Evolutionary conservation across 192 early-diverging fungal genomes (phyloP), one percentile per base, ranked within the genome.

Genomic region (Anaeromyces robustus): DNA sequence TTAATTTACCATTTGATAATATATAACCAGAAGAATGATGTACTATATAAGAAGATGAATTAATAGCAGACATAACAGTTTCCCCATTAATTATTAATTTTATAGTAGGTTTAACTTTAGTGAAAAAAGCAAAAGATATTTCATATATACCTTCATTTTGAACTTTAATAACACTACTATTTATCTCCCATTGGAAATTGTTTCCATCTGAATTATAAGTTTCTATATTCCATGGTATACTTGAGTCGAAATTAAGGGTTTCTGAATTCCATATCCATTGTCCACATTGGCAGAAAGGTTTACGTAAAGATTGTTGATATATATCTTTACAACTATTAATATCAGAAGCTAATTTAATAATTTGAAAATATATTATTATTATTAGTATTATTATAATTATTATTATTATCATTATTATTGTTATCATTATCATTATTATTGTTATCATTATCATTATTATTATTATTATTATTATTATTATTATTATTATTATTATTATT

Each of bases 21-120:
- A 89, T 82, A 77, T 85, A 84, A n/a, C 88, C 88, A 29, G 80
- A 82, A 32, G 82, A 83, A 77, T 88, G 86, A 59, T 85, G 85
- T 0, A 89, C 87, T 4, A 86, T 83, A 79, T 89, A 89, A 18
- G 85, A 83, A 28, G 89, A 86, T 31, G 87, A 82, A 78, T 89
- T 86, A 77, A 89, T 83, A 28, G 87, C 87, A 19, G 85, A 86
- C 77, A 89, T 30, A 18, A 89, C 89, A 22, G 86, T 85, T 79
- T 89, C 89, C n/a, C 87, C 87, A 80, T 90, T 89, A 29, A 90
- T 86, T 19, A 89, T 83, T 3, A 90, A 30, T 80, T 89, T 85
- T 31, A 90, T 80, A 16, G 86, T 85, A 59, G 88, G 87, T 68
- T 80, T 80, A 68, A 80, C 78, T 41, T 82, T 84, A 30, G 87